These are phyloP conservation scores for Codiaeum variegatum DNA, from an alignment of 441 rosid species.

Conservation along the genomic window DNA sequence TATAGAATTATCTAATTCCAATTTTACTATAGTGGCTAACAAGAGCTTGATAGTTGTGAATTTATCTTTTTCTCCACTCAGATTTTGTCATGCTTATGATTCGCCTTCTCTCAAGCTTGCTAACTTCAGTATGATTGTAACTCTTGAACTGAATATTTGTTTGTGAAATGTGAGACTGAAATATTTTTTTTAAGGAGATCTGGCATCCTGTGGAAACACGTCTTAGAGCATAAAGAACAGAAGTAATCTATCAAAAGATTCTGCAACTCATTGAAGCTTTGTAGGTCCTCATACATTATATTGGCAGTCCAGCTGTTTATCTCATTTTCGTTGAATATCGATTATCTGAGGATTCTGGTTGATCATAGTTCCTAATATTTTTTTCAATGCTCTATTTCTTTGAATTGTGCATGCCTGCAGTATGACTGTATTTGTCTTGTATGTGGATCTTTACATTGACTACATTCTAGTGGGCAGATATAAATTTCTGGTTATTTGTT, in stretches of 20 bases:
- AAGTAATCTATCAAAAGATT: neutral
- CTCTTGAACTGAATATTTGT: neutral
- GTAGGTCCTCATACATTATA: neutral
- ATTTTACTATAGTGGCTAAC: neutral
- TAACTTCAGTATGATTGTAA: neutral
- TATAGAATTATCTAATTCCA: neutral
- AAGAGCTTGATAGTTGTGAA: neutral
- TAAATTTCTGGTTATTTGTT: neutral
- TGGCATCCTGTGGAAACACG: neutral
- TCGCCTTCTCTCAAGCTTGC: neutral
- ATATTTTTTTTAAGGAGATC: constrained; percentile 12
- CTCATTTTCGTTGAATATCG: neutral
- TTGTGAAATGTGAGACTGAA: neutral
- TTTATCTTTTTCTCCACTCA: neutral
- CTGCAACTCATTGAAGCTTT: neutral
- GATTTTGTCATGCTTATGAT: too few species aligned
- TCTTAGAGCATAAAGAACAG: neutral
- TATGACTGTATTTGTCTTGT: neutral
- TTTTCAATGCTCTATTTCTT: neutral
- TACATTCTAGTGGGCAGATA: neutral
- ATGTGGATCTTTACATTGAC: neutral
- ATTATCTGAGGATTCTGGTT: neutral
- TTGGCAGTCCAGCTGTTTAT: neutral
- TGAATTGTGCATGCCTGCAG: neutral
- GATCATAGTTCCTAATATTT: neutral